phyloP scores from a whole-genome alignment of 768 basidiomycete genomes.

The Daedaleopsis nitida region DNA sequence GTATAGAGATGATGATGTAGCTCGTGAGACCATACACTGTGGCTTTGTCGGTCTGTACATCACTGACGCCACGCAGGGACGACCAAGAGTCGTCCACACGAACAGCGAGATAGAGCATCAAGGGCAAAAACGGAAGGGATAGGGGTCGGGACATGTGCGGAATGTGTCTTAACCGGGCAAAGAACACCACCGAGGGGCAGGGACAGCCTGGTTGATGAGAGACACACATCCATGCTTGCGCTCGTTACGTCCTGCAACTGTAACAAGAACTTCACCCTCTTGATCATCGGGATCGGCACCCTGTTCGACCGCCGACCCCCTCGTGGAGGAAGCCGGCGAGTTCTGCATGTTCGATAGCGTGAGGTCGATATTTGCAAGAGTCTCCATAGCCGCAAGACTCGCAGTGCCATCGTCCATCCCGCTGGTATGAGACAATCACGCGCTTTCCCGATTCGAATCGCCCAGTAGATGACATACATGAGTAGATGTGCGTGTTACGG shows the following conservation, averaged over 20 bases:
- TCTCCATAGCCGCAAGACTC: not conserved
- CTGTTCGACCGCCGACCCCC: not conserved
- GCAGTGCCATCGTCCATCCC: conserved; percentile 10
- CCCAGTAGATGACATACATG: conserved; percentile 2
- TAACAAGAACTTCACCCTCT: not conserved
- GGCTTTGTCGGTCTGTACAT: not conserved
- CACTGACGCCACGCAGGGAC: too few species aligned
- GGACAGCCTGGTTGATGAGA: not conserved
- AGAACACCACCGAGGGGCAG: conserved; percentile 3
- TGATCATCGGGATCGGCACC: not conserved
- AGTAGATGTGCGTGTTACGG: not conserved
- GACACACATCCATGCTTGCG: conserved; percentile 1
- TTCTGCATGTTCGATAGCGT: not conserved
- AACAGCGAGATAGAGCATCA: too few species aligned
- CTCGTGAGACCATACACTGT: not conserved
- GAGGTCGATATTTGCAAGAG: conserved; percentile 4
- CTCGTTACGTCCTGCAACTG: not conserved
- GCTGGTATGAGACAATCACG: conserved; percentile 3
- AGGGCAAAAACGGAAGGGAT: too few species aligned
- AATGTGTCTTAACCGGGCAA: not conserved
- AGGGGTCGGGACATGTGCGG: too few species aligned
- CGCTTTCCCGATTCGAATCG: conserved; percentile 4
- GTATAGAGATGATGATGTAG: not conserved
- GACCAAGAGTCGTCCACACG: too few species aligned
- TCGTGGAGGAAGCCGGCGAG: not conserved